These are phyloP conservation scores for Tuber magnatum DNA, from an alignment of 495 filamentous ascomycete genomes.

Conservation along the genomic window DNA sequence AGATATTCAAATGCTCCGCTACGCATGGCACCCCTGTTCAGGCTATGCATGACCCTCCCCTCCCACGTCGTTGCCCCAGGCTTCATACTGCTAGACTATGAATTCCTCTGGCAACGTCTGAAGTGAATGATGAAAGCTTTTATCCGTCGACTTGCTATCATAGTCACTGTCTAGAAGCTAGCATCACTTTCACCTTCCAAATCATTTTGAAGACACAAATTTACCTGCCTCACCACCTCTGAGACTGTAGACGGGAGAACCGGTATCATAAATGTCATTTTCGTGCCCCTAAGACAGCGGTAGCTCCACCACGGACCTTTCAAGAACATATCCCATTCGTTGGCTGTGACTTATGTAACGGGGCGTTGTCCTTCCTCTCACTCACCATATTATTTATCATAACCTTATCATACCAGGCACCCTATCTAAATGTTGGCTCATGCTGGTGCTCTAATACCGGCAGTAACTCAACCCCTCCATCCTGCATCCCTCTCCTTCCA, in stretches of 20 bases:
- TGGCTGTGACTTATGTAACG: neutral
- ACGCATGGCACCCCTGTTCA: neutral
- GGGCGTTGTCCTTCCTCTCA: neutral
- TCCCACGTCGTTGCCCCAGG: neutral
- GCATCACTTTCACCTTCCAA: too few species aligned
- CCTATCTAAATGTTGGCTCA: neutral
- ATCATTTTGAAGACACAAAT: neutral
- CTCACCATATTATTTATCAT: neutral
- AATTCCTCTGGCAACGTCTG: neutral
- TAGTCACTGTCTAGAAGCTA: too few species aligned
- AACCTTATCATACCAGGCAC: neutral
- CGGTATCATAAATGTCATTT: too few species aligned
- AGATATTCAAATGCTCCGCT: neutral
- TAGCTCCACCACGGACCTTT: neutral
- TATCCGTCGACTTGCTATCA: neutral
- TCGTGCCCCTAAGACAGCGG: neutral
- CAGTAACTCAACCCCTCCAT: neutral
- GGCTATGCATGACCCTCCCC: neutral
- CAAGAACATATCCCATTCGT: neutral
- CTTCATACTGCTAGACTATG: neutral
- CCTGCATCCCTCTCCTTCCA: slow-evolving; percentile 17
- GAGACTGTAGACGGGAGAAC: too few species aligned
- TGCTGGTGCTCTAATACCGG: neutral
- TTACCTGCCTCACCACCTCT: neutral
- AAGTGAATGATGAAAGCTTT: neutral